phyloP scores from a whole-genome alignment of 2,329 filamentous ascomycete species.

The Colletotrichum gloeosporioides region DNA sequence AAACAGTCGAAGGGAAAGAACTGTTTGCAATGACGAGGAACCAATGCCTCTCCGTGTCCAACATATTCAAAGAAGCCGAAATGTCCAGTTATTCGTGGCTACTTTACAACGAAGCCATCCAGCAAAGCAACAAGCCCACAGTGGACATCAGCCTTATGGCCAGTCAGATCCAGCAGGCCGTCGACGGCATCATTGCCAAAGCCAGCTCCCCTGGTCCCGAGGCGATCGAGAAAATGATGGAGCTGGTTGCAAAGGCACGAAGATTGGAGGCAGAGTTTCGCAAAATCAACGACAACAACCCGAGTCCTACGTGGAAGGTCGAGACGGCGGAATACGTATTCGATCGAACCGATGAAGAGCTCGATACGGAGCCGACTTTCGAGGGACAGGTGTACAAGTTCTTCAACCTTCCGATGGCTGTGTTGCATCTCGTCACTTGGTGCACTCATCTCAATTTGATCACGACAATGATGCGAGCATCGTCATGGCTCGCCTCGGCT shows the following conservation, averaged over 20 bases:
- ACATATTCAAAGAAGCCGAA: conserved; percentile 19
- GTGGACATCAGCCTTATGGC: conserved; percentile 20
- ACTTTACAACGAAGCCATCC: conserved; percentile 14
- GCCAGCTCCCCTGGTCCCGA: not conserved
- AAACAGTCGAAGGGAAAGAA: conserved; percentile 21
- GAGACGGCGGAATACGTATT: conserved; percentile 15
- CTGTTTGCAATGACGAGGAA: conserved; percentile 27
- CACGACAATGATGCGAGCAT: conserved; percentile 20
- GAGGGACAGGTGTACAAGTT: conserved; percentile 24
- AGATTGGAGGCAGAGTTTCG: conserved; percentile 9
- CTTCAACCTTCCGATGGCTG: conserved; percentile 23
- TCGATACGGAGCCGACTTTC: conserved; percentile 14
- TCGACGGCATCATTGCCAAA: conserved; percentile 10
- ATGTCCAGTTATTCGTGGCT: conserved; percentile 23
- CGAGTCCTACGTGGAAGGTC: conserved; percentile 8
- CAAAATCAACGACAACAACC: conserved; percentile 1
- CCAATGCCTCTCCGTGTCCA: conserved; percentile 23
- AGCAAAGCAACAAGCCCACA: conserved; percentile 12
- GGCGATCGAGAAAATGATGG: not conserved
- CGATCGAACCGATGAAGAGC: conserved; percentile 18
- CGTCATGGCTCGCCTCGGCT: conserved; percentile 22
- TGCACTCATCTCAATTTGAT: conserved; percentile 23
- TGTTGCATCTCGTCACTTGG: conserved; percentile 22
- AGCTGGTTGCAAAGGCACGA: conserved; percentile 2
- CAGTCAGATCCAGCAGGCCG: conserved; percentile 21